Base-by-base conservation (phyloP, 2,329 filamentous ascomycete genomes). In the Trichoderma breve region DNA sequence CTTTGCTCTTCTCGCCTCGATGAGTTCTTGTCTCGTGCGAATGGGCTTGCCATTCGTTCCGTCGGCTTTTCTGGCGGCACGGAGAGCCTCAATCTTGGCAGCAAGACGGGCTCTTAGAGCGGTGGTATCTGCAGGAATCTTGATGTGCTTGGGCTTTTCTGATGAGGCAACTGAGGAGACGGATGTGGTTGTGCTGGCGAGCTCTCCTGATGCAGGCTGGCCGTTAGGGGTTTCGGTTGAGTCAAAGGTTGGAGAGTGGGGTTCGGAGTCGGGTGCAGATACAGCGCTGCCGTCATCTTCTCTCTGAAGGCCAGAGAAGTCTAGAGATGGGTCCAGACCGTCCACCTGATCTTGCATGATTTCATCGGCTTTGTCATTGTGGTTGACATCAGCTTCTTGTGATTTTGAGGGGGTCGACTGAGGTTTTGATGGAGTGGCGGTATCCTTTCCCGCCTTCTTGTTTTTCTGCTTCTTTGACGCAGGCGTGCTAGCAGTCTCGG, bases 1-100 rank as follows among this genome's bases (percentile, higher is more conserved):
- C 83, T 97, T 98, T 79, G 91, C 90, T 74, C 96, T 90, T 55
- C 96, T 90, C 58, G 93, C 89, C 82, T 98, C 96, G 76, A 99
- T 94, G 14, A 99, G 88, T 79, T 98, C 95, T 82, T 97, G 92
- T 73, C 96, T 90, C 73, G 93, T 97, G 74, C 92, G 90, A 71
- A 95, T 93, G 18, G 81, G 81, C 77, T 92, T 91, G 73, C 94
- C 94, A 76, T 97, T 91, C 1, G 91, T 87, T 6, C 92, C 93
- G 76, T 97, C 94, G 6, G 95, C 95, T 81, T 97, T 97, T 73
- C 96, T 91, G 30, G 91, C 90, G 11, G 93, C 92, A 73, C 95
- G 92, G 64, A 98, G 89, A 60, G 91, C 91, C 76, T 96, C 93
- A 70, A 99, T 94, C 74, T 91, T 92, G 76, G 93, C 92, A 71